Conservation (phyloP, 768 basidiomycete species). For the Russula abietina region DNA sequence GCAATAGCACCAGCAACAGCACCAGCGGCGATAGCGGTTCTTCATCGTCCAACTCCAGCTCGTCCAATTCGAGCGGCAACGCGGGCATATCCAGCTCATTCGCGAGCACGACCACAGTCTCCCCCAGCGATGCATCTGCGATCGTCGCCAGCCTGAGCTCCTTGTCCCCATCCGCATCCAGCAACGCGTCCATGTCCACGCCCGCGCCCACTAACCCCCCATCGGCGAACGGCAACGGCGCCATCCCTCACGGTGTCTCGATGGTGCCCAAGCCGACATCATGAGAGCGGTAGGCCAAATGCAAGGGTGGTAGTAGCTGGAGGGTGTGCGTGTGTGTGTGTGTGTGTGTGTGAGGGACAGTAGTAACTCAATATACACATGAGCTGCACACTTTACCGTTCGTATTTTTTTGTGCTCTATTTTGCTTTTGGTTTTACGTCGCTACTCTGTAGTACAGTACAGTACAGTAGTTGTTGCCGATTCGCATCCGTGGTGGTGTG, state of each 20-base stretch:
- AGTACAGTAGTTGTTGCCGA: not conserved
- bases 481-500: not conserved
- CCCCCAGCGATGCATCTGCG: conserved; percentile 27
- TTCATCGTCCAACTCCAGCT: too few relatives aligned
- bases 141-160: conserved; percentile 27
- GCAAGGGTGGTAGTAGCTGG: not conserved
- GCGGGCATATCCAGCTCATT: not conserved
- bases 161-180: not conserved
- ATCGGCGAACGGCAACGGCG: conserved; percentile 21
- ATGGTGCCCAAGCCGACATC: conserved; percentile 24
- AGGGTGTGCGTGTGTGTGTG: not conserved
- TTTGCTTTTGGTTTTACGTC: not conserved
- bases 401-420: not conserved
- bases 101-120: conserved; percentile 17
- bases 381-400: not conserved
- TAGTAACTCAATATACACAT: not conserved
- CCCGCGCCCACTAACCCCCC: not conserved
- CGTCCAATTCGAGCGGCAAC: too few relatives aligned
- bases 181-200: not conserved
- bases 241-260: conserved; percentile 45
- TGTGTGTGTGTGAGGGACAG: not conserved
- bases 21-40: not conserved
- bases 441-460: too few relatives aligned
- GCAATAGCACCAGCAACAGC: not conserved
- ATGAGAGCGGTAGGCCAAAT: not conserved